A percentile compares a stretch with the other conserved stretches of the same genome.
phyloP scores from a whole-genome alignment of 352 stramenopile genomes.

The Pythium angustatum region DNA sequence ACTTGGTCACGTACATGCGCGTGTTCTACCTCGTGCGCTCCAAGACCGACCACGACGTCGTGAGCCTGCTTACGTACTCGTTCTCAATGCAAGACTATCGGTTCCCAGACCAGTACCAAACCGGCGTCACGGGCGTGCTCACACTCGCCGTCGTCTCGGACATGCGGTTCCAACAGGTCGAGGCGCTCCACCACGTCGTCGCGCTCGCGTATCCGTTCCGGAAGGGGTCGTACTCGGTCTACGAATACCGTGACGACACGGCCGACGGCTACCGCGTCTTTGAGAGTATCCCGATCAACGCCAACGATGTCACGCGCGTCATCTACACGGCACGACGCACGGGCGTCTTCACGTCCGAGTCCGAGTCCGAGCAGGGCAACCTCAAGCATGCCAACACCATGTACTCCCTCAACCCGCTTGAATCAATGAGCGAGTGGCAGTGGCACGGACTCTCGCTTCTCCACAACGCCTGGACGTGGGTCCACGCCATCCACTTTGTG shows the following conservation, averaged over 20 bases:
- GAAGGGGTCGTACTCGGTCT: conserved; percentile 12
- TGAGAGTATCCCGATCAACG: conserved; percentile 10
- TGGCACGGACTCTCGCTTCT: conserved; percentile 36
- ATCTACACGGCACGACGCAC: conserved; percentile 36
- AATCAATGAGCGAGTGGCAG: conserved; percentile 23
- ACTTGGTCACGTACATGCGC: conserved; percentile 15
- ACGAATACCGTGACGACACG: background rate
- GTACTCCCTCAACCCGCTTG: conserved; percentile 7
- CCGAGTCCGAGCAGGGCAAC: conserved; percentile 38
- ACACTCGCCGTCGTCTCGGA: conserved; percentile 11
- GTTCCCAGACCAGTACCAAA: conserved; percentile 22
- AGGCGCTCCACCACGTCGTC: conserved; percentile 13
- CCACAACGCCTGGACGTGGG: conserved; percentile 51
- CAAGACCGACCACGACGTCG: conserved; percentile 13
- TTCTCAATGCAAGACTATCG: conserved; percentile 30
- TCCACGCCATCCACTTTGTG: conserved; percentile 47
- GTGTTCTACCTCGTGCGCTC: conserved; percentile 27
- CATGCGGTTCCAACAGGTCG: conserved; percentile 16
- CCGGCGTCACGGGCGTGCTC: conserved; percentile 5
- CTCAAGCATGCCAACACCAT: conserved; percentile 31
- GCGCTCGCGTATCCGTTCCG: conserved; percentile 37
- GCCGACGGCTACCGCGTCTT: conserved; percentile 12
- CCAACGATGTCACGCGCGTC: conserved; percentile 12
- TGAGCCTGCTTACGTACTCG: conserved; percentile 23
- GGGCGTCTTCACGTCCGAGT: conserved; percentile 36